A percentile compares a stretch with the other conserved stretches of the same genome.
Conservation (phyloP, 1,284 basidiomycete genomes). For the Afroboletus lepidellus region DNA sequence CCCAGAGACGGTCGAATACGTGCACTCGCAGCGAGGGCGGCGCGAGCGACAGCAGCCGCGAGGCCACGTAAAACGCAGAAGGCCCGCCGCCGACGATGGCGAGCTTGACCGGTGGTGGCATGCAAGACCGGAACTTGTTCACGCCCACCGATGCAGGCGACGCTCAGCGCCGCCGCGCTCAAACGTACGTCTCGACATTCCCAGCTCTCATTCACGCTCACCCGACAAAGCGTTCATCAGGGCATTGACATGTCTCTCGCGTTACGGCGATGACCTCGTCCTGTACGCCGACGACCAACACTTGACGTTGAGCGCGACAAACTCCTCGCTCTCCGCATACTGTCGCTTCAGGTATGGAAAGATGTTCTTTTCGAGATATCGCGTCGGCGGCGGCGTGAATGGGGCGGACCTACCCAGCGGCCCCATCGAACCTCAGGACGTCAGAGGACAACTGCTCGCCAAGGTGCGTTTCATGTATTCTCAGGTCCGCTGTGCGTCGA, state of each 20-base stretch:
- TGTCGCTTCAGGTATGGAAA: constrained; percentile 71
- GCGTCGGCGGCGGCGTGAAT: constrained; percentile 35
- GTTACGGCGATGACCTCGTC: constrained; percentile 75
- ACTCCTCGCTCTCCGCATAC: constrained; percentile 76
- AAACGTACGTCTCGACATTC: constrained; percentile 41
- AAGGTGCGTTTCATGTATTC: constrained; percentile 47
- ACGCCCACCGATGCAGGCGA: constrained; percentile 42
- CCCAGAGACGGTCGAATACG: constrained; percentile 91
- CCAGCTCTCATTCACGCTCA: constrained; percentile 16
- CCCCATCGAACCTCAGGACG: constrained; percentile 34
- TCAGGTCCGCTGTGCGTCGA: constrained; percentile 3
- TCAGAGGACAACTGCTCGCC: constrained; percentile 63
- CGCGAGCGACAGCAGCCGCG: constrained; percentile 69
- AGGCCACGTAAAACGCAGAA: constrained; percentile 93
- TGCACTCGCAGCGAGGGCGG: constrained; percentile 65
- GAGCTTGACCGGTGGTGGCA: constrained; percentile 49
- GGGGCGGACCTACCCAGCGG: constrained; percentile 19
- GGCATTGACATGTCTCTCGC: constrained; percentile 69
- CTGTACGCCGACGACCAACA: constrained; percentile 61
- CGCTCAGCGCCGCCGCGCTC: constrained; percentile 43
- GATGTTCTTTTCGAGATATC: constrained; percentile 69
- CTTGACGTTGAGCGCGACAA: constrained; percentile 67
- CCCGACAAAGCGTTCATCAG: constrained; percentile 60
- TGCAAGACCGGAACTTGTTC: constrained; percentile 7
- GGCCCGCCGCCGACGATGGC: constrained; percentile 90